A percentile compares a stretch with the other conserved stretches of the same genome.
Conservation (phyloP, 1,284 basidiomycete species). For the Schizophyllum amplum region DNA sequence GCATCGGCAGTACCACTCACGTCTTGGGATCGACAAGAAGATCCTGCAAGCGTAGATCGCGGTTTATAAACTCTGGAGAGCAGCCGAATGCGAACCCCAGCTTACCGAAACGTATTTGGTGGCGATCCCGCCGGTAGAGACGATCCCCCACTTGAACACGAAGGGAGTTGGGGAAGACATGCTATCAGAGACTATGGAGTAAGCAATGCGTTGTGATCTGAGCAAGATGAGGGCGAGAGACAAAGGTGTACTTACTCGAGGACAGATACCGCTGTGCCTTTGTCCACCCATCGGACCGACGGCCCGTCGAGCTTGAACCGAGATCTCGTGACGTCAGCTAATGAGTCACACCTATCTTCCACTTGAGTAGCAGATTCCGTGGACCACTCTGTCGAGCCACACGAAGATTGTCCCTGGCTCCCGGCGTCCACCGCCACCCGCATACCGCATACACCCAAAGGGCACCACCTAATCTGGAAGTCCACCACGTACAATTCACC, state of each 20-base stretch:
- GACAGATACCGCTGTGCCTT: too few relatives aligned
- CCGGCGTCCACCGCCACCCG: too few relatives aligned
- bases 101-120: slow-evolving; percentile 35
- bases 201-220: background rate
- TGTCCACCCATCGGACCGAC: background rate
- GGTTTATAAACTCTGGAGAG: background rate
- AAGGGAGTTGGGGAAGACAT: background rate
- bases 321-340: background rate
- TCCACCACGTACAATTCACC: too few relatives aligned
- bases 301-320: background rate
- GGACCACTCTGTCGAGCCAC: too few relatives aligned
- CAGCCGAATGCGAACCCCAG: background rate
- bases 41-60: slow-evolving; percentile 27
- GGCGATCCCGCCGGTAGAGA: slow-evolving; percentile 11
- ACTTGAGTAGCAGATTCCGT: too few relatives aligned
- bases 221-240: background rate
- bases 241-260: too few relatives aligned
- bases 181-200: background rate
- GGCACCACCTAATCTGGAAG: too few relatives aligned
- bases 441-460: too few relatives aligned
- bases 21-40: slow-evolving; percentile 39
- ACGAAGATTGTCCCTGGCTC: too few relatives aligned
- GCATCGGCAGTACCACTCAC: slow-evolving; percentile 21
- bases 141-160: background rate
- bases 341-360: too few relatives aligned